These are phyloP conservation scores for Citrus mangshanensis DNA, from an alignment of 345 rosid genomes.

Conservation along the genomic window DNA sequence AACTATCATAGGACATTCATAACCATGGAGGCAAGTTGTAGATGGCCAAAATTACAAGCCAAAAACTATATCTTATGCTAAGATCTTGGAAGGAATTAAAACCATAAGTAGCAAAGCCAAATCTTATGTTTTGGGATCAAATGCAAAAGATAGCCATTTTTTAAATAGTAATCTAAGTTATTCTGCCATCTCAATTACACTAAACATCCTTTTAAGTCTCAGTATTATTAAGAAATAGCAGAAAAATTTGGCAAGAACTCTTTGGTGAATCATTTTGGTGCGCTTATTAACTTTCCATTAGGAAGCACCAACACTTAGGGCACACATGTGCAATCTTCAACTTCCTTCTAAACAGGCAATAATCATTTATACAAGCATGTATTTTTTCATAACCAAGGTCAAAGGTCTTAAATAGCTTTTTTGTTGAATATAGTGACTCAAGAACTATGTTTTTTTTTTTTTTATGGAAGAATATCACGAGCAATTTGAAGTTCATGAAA, in stretches of 20 bases:
- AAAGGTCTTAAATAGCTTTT: background rate
- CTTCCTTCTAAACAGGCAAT: background rate
- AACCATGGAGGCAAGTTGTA: background rate
- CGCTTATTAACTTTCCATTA: background rate
- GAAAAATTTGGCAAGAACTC: background rate
- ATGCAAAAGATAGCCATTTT: background rate
- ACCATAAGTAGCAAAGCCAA: background rate
- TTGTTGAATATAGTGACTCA: background rate
- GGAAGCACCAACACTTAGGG: background rate
- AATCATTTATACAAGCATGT: background rate
- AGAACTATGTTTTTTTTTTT: background rate
- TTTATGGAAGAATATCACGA: background rate
- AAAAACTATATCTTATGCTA: background rate
- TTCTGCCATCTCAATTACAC: background rate
- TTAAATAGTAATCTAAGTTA: background rate
- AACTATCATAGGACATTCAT: background rate
- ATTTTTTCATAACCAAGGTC: background rate
- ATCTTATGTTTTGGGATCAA: background rate
- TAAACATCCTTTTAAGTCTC: background rate
- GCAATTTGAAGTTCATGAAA: too few species aligned
- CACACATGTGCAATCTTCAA: background rate
- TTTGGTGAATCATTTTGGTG: background rate
- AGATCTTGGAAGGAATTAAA: background rate
- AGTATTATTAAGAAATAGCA: background rate
- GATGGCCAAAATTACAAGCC: background rate